Conservation (phyloP, 495 filamentous ascomycete genomes). For the Rostrohypoxylon terebratum region DNA sequence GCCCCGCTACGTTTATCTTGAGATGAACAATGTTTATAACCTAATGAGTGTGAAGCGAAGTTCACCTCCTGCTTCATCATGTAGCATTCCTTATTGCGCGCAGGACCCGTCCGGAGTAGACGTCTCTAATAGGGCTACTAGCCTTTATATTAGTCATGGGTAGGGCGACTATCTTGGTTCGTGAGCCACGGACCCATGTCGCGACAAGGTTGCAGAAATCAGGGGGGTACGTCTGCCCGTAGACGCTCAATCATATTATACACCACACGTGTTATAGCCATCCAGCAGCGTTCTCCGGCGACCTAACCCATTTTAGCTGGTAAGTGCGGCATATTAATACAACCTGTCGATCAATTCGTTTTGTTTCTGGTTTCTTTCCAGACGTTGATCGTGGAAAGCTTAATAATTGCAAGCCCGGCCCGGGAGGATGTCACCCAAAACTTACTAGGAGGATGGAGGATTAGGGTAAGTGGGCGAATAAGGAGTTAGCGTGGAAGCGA, state of each 20-base stretch:
- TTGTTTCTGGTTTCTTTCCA: conserved; percentile 7
- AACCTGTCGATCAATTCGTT: conserved; percentile 7
- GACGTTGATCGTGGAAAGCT: conserved; percentile 16
- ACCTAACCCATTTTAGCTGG: conserved; percentile 27
- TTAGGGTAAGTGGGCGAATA: conserved; percentile 25
- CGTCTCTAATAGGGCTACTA: conserved; percentile 40
- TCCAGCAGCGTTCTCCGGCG: conserved; percentile 10
- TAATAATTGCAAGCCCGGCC: conserved; percentile 17
- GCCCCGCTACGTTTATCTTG: conserved; percentile 13
- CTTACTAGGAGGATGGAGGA: conserved; percentile 38
- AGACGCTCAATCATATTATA: conserved; percentile 21
- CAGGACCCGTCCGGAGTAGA: conserved; percentile 23
- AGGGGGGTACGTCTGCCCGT: conserved; percentile 19
- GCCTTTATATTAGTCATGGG: conserved; percentile 33
- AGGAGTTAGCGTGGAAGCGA: conserved; percentile 10
- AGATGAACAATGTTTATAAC: conserved; percentile 20
- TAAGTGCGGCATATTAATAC: conserved; percentile 37
- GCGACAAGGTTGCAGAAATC: conserved; percentile 18
- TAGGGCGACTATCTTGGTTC: conserved; percentile 28
- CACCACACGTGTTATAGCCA: conserved; percentile 27
- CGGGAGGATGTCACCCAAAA: conserved; percentile 31
- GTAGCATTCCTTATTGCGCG: conserved; percentile 30
- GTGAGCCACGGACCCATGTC: conserved; percentile 31
- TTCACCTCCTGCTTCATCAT: conserved; percentile 30
- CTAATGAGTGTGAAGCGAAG: conserved; percentile 16